Base-by-base conservation (phyloP, 257 asterid genomes). In the Solanum bulbocastanum region DNA sequence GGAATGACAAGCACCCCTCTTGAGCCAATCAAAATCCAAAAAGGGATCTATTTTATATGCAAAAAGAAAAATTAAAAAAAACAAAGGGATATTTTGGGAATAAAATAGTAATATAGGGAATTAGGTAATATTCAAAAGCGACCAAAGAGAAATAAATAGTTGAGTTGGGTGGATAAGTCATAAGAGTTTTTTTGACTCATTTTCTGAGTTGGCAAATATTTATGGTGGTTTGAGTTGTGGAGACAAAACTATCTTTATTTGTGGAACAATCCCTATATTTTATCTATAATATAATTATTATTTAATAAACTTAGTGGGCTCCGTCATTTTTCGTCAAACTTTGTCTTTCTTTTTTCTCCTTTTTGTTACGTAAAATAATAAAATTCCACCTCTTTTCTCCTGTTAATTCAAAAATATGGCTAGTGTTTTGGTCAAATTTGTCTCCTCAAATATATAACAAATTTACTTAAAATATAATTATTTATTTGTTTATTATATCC, bases 221-320 rank as follows among this genome's bases (percentile, higher is more conserved):
- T 44, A 36, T 84, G 46, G 65, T 76, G 88, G 90, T 88, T 85
- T 84, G 86, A 74, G 40, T 88, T 85, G 90, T 15, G 90, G 86
- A 62, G 90, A 76, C 90, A 88, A 60, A 32, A 42, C 22, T 62
- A 81, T 76, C 85, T 52, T 52, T 40, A 22, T 15, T 75, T 62
- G 75, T 42, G 62, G 72, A 62, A 88, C 86, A 84, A 32, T 74
- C 30, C 79, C 42, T 4, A 10, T 4, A 32, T 36, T 71, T 72
- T n/a, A 36, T 68, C 32, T 49, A 49, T 16, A 49, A 52, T 52
- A 52, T 52, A 52, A 52, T 16, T 16, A 52, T 16, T 44, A 40
- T 78, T 40, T 78, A 78, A 6, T 1, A 78, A 27, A 46, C n/a
- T 81, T 49, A 18, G 85, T 49, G 85, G 85, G 85, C 69, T 49